These are phyloP conservation scores for Neckera pumila DNA, from an alignment of 225 moss, liverwort and hornwort genomes.

Conservation along the genomic window DNA sequence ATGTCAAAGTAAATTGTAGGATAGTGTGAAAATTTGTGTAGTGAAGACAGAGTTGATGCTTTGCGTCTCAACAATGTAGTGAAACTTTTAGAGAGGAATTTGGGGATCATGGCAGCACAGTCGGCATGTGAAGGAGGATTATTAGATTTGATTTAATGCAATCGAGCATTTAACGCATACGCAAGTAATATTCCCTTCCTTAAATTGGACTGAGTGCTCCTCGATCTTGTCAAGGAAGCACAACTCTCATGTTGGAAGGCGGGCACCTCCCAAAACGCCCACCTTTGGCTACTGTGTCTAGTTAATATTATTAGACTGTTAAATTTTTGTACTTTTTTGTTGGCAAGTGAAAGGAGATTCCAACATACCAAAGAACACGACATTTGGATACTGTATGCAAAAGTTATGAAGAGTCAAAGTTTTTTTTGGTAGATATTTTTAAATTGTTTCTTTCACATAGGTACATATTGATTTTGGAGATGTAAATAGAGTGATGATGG, in stretches of 20 bases:
- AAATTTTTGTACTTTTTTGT: background rate
- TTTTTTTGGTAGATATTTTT: no score
- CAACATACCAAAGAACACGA: fast-evolving
- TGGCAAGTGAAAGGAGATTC: background rate
- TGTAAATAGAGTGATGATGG: background rate
- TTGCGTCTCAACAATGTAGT: background rate
- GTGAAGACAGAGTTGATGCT: background rate
- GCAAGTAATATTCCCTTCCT: background rate
- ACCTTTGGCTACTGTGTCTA: background rate
- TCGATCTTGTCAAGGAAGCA: background rate
- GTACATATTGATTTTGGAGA: background rate
- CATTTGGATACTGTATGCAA: background rate
- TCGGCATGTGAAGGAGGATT: background rate
- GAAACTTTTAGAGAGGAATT: background rate
- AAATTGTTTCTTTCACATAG: background rate
- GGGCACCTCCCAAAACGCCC: background rate
- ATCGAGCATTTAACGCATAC: background rate
- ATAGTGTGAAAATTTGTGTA: background rate
- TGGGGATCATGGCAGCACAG: background rate
- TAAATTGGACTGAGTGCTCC: background rate
- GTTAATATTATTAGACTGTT: background rate
- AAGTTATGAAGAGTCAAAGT: background rate
- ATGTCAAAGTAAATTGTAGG: background rate
- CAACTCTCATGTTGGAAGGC: background rate
- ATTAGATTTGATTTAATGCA: background rate